A percentile compares a stretch with the other conserved stretches of the same genome.
Evolutionary conservation across 208 protist species (phyloP).

Genomic region (Wallacemonas sp.): DNA sequence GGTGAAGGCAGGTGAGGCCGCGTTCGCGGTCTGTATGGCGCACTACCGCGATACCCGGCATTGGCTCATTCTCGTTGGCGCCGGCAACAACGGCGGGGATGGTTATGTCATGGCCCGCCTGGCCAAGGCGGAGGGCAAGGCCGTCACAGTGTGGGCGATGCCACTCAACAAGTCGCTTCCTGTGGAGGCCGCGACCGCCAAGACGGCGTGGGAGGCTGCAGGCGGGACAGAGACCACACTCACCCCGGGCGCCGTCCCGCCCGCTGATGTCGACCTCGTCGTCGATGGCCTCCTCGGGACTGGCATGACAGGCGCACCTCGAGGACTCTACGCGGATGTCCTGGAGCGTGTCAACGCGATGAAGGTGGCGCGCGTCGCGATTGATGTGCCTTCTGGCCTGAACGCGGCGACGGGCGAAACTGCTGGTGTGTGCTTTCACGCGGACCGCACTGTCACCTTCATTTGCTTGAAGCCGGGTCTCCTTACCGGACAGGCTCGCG

Average conservation of each 20-base stretch:
- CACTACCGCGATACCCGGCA: constrained; percentile 39
- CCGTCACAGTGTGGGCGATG: constrained; percentile 67
- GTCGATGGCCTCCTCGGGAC: constrained; percentile 83
- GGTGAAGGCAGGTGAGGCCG: constrained; percentile 57
- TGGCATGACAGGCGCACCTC: constrained; percentile 57
- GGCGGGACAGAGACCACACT: constrained; percentile 20
- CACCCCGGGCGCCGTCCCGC: constrained; percentile 9
- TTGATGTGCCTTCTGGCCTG: constrained; percentile 87
- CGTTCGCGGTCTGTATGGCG: constrained; percentile 38
- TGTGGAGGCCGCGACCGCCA: constrained; percentile 50
- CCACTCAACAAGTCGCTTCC: constrained; percentile 48
- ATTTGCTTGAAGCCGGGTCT: constrained; percentile 84
- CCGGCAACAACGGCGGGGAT: constrained; percentile 88
- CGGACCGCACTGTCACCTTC: constrained; percentile 76
- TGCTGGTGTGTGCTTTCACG: constrained; percentile 55
- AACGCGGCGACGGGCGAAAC: constrained; percentile 73
- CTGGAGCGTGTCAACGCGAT: constrained; percentile 57
- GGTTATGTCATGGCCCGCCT: constrained; percentile 76
- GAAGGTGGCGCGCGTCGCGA: constrained; percentile 53
- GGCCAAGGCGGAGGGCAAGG: constrained; percentile 23
- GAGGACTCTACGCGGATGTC: constrained; percentile 54
- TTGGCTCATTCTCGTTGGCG: constrained; percentile 77
- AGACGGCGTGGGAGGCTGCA: constrained; percentile 28
- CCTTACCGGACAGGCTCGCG: constrained; percentile 54
- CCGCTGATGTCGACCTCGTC: constrained; percentile 56